A percentile compares a stretch with the other conserved stretches of the same genome.
phyloP scores from a whole-genome alignment of 2,329 filamentous ascomycete species.

The Pseudogymnoascus destructans region DNA sequence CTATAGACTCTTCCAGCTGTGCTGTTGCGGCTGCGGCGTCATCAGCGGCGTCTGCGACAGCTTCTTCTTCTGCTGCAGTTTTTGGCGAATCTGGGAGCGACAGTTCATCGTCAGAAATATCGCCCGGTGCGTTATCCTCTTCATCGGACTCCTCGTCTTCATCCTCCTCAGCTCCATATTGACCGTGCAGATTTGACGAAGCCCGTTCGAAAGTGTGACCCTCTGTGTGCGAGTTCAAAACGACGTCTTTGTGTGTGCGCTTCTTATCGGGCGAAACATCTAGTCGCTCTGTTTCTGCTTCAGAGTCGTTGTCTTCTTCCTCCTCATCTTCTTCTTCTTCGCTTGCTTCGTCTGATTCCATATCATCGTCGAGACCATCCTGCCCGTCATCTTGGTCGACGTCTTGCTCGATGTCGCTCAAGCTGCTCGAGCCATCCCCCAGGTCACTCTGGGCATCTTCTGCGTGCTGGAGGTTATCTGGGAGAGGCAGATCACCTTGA shows the following conservation, averaged over 20 bases:
- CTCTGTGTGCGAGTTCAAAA: slow-evolving; percentile 42
- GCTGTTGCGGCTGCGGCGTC: slow-evolving; percentile 26
- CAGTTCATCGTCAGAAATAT: slow-evolving; percentile 12
- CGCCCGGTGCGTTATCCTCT: slow-evolving; percentile 4
- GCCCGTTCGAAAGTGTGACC: slow-evolving; percentile 48
- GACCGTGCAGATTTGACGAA: slow-evolving; percentile 63
- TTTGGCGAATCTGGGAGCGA: slow-evolving; percentile 25
- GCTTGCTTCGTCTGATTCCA: slow-evolving; percentile 32
- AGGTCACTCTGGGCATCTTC: slow-evolving; percentile 24
- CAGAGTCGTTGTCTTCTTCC: slow-evolving; percentile 54
- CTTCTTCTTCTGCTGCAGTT: slow-evolving; percentile 30
- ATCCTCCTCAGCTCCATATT: slow-evolving; percentile 32
- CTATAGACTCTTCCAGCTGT: slow-evolving; percentile 18
- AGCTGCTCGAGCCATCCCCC: slow-evolving; percentile 71
- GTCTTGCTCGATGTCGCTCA: slow-evolving; percentile 66
- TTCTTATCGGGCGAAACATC: slow-evolving; percentile 70
- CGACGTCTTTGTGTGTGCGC: slow-evolving; percentile 45
- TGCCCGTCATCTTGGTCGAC: slow-evolving; percentile 57
- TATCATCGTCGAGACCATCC: slow-evolving; percentile 43
- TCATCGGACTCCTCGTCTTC: slow-evolving; percentile 28
- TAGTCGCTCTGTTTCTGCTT: slow-evolving; percentile 88
- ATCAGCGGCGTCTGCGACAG: slow-evolving; percentile 16
- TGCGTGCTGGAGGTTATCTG: slow-evolving; percentile 20
- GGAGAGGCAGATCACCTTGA: slow-evolving; percentile 19
- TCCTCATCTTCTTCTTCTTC: slow-evolving; percentile 26